Conservation (phyloP, 176 grass and related monocot species). For the Aegilops bicornis region DNA sequence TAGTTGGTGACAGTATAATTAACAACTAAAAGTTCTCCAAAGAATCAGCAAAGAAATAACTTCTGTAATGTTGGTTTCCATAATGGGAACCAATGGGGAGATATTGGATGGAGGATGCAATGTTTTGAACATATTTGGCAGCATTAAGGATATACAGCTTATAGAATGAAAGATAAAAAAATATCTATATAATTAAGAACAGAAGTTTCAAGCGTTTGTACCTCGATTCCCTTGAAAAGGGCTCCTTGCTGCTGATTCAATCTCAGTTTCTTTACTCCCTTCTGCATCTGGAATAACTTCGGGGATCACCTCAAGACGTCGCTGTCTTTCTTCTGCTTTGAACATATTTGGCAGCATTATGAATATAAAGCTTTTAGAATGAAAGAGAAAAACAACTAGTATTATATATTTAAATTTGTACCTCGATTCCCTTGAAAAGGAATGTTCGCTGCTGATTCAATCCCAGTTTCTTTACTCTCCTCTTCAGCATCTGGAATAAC, state of each 20-base stretch:
- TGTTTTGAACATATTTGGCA: not conserved
- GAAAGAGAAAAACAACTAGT: constrained; percentile 11
- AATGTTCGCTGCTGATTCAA: constrained; percentile 10
- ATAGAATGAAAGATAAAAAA: constrained; percentile 27
- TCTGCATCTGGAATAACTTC: constrained; percentile 53
- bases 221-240: constrained; percentile 43
- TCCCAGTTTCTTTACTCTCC: constrained; percentile 36
- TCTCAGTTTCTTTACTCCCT: constrained; percentile 35
- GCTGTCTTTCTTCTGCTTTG: constrained; percentile 58
- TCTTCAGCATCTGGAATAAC: constrained; percentile 54
- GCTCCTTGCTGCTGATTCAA: constrained; percentile 12
- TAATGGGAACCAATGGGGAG: not conserved
- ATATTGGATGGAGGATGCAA: constrained; percentile 11
- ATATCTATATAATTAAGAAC: not conserved
- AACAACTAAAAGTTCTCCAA: not conserved
- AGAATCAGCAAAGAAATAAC: not conserved
- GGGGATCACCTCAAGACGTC: constrained; percentile 62
- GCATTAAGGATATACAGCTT: not conserved
- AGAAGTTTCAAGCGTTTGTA: constrained; percentile 17
- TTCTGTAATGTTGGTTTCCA: not conserved
- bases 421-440: constrained; percentile 43
- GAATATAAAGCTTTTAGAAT: constrained; percentile 14
- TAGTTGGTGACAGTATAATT: not conserved
- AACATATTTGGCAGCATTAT: not conserved
- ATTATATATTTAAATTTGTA: constrained; percentile 8